Conservation (phyloP, 352 stramenopile genomes). For the Elongisporangium anandrum region DNA sequence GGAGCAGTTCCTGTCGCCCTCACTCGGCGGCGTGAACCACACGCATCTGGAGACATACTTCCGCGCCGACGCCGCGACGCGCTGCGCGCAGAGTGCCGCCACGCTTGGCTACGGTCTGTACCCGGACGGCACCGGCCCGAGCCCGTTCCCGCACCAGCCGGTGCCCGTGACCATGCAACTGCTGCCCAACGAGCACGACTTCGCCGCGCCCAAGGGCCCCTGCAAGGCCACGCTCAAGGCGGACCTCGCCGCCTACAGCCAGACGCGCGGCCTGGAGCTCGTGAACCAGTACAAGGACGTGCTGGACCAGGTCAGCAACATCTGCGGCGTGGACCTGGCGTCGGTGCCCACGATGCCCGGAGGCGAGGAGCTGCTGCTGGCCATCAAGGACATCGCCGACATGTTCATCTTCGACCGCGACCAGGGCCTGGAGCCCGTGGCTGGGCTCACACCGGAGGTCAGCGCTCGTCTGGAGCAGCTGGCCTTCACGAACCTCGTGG, state of each 20-base stretch:
- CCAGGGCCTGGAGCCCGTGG: conserved; percentile 42
- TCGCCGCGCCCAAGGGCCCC: conserved; percentile 76
- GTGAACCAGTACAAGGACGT: conserved; percentile 52
- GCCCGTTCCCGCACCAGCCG: conserved; percentile 58
- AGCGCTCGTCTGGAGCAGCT: conserved; percentile 56
- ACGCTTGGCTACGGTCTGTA: conserved; percentile 77
- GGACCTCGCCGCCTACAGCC: conserved; percentile 57
- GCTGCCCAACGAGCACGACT: conserved; percentile 79
- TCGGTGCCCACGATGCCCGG: conserved; percentile 48
- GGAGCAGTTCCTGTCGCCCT: conserved; percentile 59
- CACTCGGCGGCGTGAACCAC: conserved; percentile 67
- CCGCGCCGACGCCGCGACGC: conserved; percentile 71
- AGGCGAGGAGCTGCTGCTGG: conserved; percentile 70
- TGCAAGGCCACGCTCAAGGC: conserved; percentile 42
- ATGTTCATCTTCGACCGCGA: conserved; percentile 83
- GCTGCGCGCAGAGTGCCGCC: conserved; percentile 75
- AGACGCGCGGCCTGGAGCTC: conserved; percentile 46
- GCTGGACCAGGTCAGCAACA: conserved; percentile 42
- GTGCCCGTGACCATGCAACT: conserved; percentile 86
- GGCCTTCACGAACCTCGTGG: conserved; percentile 82
- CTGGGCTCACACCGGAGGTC: conserved; percentile 50
- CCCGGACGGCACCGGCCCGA: conserved; percentile 67
- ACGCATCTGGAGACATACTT: conserved; percentile 86
- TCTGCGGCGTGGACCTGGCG: conserved; percentile 57
- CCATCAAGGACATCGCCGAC: conserved; percentile 79